phyloP scores from a whole-genome alignment of 495 filamentous ascomycete species.

The Penicillium steckii region DNA sequence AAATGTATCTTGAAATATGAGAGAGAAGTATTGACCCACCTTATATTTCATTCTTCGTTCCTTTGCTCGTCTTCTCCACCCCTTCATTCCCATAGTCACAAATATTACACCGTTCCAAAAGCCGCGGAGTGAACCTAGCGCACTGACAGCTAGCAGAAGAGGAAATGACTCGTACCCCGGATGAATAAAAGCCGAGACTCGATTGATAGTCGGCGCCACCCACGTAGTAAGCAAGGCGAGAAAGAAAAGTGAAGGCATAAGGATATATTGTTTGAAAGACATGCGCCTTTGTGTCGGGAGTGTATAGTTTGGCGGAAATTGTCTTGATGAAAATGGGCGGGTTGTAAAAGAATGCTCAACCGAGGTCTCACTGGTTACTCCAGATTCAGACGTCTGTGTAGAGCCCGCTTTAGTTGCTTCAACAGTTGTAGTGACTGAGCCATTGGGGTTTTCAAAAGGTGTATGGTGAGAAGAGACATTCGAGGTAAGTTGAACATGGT shows the following conservation, averaged over 20 bases:
- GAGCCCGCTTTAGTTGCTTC: conserved; percentile 5
- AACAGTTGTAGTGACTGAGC: conserved; percentile 12
- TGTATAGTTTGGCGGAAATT: background rate
- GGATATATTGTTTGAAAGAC: conserved; percentile 45
- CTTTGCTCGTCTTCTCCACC: conserved; percentile 25
- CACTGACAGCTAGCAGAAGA: conserved; percentile 39
- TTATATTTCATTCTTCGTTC: background rate
- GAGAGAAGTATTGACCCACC: background rate
- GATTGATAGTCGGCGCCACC: conserved; percentile 42
- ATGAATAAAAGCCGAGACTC: conserved; percentile 38
- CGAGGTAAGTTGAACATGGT: conserved; percentile 27
- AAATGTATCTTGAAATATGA: no score
- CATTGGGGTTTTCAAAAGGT: conserved; percentile 10
- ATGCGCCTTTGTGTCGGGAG: conserved; percentile 26
- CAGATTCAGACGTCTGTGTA: background rate
- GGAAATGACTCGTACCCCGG: conserved; percentile 30
- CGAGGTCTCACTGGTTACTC: conserved; percentile 10
- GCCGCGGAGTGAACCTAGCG: conserved; percentile 41
- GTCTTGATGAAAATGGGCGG: background rate
- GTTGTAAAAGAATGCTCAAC: conserved; percentile 3
- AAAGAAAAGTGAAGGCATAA: conserved; percentile 51
- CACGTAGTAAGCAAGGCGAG: conserved; percentile 43
- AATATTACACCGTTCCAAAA: conserved; percentile 52
- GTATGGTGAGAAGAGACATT: conserved; percentile 3
- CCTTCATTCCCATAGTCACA: conserved; percentile 38